These are phyloP conservation scores for Sclerospora graminicola DNA, from an alignment of 352 stramenopile genomes.

Conservation along the genomic window DNA sequence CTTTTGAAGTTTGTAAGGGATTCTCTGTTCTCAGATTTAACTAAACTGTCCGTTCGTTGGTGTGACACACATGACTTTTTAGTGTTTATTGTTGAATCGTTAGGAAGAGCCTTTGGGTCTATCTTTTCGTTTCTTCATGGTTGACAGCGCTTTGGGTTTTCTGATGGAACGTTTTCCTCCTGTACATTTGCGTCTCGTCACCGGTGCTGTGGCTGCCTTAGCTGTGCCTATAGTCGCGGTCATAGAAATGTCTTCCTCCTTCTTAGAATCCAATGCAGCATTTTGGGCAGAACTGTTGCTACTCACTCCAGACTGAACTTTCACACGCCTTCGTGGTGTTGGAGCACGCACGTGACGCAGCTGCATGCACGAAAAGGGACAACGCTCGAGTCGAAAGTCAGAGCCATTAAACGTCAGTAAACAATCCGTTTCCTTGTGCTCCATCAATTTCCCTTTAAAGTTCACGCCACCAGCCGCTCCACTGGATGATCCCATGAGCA, in stretches of 20 bases:
- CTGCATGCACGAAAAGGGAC: constrained; percentile 58
- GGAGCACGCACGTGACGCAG: constrained; percentile 56
- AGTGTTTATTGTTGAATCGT: background rate
- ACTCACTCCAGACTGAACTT: constrained; percentile 5
- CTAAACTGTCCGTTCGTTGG: constrained; percentile 13
- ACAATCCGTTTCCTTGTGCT: constrained; percentile 79
- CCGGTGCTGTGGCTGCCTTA: constrained; percentile 2
- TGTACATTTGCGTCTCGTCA: constrained; percentile 6
- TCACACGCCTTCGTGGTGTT: constrained; percentile 10
- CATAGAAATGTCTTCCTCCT: background rate
- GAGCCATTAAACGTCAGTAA: constrained; percentile 69
- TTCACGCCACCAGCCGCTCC: constrained; percentile 45
- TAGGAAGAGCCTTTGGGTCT: constrained; percentile 19
- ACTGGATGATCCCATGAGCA: constrained; percentile 47
- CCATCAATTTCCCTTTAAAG: constrained; percentile 69
- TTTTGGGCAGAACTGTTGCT: background rate
- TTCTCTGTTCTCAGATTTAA: constrained; percentile 10
- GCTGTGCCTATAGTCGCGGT: background rate
- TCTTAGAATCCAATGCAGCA: background rate
- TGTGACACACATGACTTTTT: no score
- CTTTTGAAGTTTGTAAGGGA: constrained; percentile 23
- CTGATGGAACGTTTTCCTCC: constrained; percentile 3
- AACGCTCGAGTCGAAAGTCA: constrained; percentile 58
- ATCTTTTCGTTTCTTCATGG: constrained; percentile 6
- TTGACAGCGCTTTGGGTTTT: constrained; percentile 2